Percentiles rank a stretch among this genome's conserved stretches.
These are phyloP conservation scores for Dactylellina leptospora DNA, from an alignment of 2,329 filamentous ascomycete species.

Conservation along the genomic window DNA sequence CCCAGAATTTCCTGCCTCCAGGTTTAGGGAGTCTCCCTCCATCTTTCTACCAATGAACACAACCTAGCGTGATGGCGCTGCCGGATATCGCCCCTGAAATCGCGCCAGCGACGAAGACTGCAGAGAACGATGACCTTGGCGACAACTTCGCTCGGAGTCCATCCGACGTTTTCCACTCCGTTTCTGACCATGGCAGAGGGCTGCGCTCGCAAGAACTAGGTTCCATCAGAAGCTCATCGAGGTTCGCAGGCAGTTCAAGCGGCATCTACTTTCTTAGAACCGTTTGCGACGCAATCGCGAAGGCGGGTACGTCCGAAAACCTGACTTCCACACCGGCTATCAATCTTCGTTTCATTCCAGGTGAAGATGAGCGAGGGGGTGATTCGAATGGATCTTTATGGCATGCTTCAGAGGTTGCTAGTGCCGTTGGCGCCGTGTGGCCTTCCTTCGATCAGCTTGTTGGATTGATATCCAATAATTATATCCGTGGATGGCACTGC, in stretches of 20 bases:
- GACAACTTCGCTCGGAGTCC: constrained; percentile 45
- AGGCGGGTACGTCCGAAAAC: constrained; percentile 55
- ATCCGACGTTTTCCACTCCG: constrained; percentile 53
- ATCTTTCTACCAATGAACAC: constrained; percentile 5
- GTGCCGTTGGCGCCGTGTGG: constrained; percentile 1
- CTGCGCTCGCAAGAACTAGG: constrained; percentile 61
- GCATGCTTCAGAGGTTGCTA: constrained; percentile 60
- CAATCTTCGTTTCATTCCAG: constrained; percentile 65
- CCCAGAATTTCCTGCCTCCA: neutral
- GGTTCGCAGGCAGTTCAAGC: constrained; percentile 68
- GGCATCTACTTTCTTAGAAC: constrained; percentile 70
- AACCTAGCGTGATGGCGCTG: constrained; percentile 21
- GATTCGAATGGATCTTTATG: constrained; percentile 58
- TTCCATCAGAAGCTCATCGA: constrained; percentile 66
- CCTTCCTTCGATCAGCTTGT: constrained; percentile 65
- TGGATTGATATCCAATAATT: constrained; percentile 64
- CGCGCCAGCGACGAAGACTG: constrained; percentile 12
- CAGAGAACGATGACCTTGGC: constrained; percentile 35
- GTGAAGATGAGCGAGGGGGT: constrained; percentile 66
- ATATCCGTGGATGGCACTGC: constrained; percentile 69
- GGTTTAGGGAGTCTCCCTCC: neutral
- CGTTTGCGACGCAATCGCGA: constrained; percentile 65
- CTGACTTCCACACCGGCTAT: constrained; percentile 58
- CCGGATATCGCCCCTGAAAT: constrained; percentile 27
- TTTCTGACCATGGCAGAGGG: constrained; percentile 54